Evolutionary conservation across 257 asterid genomes (phyloP).

Genomic region (Ligustrum vulgare): DNA sequence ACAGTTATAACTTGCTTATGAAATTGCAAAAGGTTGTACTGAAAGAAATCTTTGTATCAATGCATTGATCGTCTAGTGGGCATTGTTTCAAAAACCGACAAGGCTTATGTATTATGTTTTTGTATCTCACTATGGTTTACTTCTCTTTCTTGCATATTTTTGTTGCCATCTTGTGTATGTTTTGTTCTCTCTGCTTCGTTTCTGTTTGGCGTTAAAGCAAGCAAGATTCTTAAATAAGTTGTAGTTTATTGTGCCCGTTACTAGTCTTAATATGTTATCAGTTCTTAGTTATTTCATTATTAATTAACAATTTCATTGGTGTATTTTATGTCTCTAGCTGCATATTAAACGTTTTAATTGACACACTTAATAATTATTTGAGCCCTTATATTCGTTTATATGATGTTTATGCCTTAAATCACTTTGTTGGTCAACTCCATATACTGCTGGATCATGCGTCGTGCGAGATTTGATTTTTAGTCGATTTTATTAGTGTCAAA

Average conservation of each 20-base stretch:
- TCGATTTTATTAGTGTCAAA: too few relatives aligned
- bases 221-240: background rate
- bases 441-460: too few relatives aligned
- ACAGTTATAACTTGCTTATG: background rate
- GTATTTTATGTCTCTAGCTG: too few relatives aligned
- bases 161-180: too few relatives aligned
- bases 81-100: background rate
- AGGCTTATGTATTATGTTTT: too few relatives aligned
- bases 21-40: background rate
- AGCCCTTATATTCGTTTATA: background rate
- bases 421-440: background rate
- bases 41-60: background rate
- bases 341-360: too few relatives aligned
- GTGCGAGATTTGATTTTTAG: too few relatives aligned
- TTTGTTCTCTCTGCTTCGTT: background rate
- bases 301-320: too few relatives aligned
- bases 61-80: background rate
- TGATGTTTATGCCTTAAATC: background rate
- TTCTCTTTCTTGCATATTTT: background rate
- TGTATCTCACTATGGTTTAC: background rate
- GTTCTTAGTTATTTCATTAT: background rate
- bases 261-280: background rate
- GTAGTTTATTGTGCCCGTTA: background rate
- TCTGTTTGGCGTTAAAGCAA: background rate
- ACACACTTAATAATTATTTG: too few relatives aligned